A percentile compares a stretch with the other conserved stretches of the same genome.
These are phyloP conservation scores for Coemansia sp. DNA, from an alignment of 192 early-diverging fungal species.

Conservation along the genomic window DNA sequence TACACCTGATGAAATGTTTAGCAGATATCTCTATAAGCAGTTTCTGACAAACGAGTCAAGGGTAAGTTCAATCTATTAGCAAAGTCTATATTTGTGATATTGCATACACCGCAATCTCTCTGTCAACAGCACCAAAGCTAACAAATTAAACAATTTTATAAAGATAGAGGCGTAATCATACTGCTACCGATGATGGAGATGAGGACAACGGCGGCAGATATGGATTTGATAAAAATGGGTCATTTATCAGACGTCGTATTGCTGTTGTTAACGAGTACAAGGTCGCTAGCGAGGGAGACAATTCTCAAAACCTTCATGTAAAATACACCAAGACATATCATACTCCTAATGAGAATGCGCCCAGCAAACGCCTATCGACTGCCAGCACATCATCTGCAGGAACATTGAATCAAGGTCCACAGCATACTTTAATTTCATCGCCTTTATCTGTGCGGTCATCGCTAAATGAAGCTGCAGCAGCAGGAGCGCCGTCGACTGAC, in stretches of 20 bases:
- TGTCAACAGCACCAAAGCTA: background rate
- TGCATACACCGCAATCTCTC: background rate
- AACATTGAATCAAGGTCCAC: constrained; percentile 1
- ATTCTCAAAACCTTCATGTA: constrained; percentile 46
- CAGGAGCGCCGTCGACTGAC: background rate
- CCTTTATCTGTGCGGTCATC: background rate
- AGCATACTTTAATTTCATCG: background rate
- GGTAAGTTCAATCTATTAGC: background rate
- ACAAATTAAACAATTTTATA: background rate
- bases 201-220: constrained; percentile 21
- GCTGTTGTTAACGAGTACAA: constrained; percentile 56
- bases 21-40: constrained; percentile 53
- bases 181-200: background rate
- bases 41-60: constrained; percentile 54
- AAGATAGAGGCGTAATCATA: constrained; percentile 46
- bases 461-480: background rate
- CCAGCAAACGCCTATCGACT: constrained; percentile 8
- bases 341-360: constrained; percentile 20
- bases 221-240: constrained; percentile 39
- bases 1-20: constrained; percentile 40
- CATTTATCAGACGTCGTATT: constrained; percentile 43
- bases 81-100: background rate
- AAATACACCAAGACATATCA: constrained; percentile 55
- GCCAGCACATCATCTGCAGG: constrained; percentile 6
- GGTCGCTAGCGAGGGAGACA: constrained; percentile 35